These are phyloP conservation scores for Rheum nobile DNA, from an alignment of 148 eudicot genomes.

Conservation along the genomic window DNA sequence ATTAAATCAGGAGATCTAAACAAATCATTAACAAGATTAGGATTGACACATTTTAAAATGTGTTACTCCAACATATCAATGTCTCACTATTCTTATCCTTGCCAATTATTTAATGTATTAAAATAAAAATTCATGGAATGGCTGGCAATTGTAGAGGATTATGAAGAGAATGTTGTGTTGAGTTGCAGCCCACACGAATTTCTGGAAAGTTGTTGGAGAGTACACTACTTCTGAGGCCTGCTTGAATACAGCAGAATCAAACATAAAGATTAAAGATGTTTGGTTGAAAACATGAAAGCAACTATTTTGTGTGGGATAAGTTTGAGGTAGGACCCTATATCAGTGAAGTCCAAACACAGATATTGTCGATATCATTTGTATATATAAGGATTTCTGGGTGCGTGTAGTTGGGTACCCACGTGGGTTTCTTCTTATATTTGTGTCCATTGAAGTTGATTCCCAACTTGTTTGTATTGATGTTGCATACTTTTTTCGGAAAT, in stretches of 20 bases:
- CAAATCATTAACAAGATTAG: too few relatives aligned
- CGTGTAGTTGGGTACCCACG: not conserved
- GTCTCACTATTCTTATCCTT: not conserved
- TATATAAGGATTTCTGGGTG: not conserved
- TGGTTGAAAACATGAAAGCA: not conserved
- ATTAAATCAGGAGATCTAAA: too few relatives aligned
- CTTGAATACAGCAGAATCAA: too few relatives aligned
- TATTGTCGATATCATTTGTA: constrained; percentile 3
- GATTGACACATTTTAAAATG: too few relatives aligned
- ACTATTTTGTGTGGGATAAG: not conserved
- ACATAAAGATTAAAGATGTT: too few relatives aligned
- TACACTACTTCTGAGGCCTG: too few relatives aligned
- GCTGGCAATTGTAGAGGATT: not conserved
- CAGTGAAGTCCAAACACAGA: not conserved
- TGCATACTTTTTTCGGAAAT: too few relatives aligned
- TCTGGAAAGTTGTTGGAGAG: not conserved
- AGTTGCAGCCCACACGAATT: not conserved
- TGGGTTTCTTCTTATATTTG: not conserved
- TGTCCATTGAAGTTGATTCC: not conserved
- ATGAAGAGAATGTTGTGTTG: constrained; percentile 1
- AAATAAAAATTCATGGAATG: not conserved
- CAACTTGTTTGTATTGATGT: not conserved
- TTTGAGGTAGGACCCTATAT: constrained; percentile 1
- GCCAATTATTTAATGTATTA: too few relatives aligned
- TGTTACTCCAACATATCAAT: too few relatives aligned